Evolutionary conservation across 352 stramenopile species (phyloP).

Genomic region (Globisporangium spiculum): DNA sequence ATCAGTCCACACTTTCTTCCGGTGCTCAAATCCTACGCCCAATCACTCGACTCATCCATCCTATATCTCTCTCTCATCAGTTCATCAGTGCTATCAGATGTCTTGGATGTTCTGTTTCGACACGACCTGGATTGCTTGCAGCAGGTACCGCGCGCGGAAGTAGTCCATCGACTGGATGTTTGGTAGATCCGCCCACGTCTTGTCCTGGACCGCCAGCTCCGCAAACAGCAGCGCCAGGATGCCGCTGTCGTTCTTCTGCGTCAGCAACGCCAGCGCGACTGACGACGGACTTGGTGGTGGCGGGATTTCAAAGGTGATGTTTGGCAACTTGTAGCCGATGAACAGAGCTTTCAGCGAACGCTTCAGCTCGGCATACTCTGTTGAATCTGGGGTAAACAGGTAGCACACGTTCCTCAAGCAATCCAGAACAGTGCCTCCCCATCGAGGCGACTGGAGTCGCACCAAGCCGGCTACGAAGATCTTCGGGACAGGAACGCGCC

Average conservation of each 20-base stretch:
- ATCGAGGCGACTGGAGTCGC: slow-evolving; percentile 2
- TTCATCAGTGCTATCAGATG: not conserved
- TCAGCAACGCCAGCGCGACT: not conserved
- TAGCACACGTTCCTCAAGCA: slow-evolving; percentile 3
- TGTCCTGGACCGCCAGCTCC: not conserved
- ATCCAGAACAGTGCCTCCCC: slow-evolving; percentile 1
- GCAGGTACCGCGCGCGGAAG: slow-evolving; percentile 13
- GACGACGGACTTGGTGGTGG: not conserved
- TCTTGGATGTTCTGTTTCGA: slow-evolving; percentile 3
- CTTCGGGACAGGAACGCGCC: slow-evolving; percentile 11
- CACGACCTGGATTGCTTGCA: slow-evolving; percentile 8
- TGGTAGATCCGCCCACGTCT: not conserved
- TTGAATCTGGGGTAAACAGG: not conserved
- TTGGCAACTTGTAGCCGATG: not conserved
- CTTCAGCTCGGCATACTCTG: too few species aligned
- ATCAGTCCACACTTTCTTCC: too few species aligned
- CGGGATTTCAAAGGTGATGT: not conserved
- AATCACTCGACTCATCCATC: too few species aligned
- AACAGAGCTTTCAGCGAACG: not conserved
- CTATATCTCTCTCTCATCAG: too few species aligned
- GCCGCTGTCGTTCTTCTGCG: slow-evolving; percentile 1
- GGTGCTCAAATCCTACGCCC: too few species aligned
- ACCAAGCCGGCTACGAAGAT: not conserved
- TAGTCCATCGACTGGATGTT: slow-evolving; percentile 1
- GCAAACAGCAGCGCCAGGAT: slow-evolving; percentile 16